A percentile compares a stretch with the other conserved stretches of the same genome.
Evolutionary conservation across 179 eudicot genomes (phyloP).

Genomic region (Patellifolia procumbens): DNA sequence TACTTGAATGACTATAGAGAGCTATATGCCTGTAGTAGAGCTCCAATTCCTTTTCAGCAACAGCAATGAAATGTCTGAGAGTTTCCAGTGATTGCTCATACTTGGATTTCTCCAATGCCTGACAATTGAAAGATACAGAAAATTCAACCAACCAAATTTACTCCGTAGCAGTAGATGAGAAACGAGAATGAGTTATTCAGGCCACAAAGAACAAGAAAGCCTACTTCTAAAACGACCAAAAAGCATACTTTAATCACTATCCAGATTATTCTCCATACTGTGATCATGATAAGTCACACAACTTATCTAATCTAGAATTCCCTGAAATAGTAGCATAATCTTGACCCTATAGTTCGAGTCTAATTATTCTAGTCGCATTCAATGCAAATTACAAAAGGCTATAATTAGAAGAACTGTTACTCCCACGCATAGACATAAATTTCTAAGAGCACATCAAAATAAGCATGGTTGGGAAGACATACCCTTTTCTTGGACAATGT

Average conservation of each 20-base stretch:
- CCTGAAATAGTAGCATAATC: background rate
- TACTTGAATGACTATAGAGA: slow-evolving; percentile 59
- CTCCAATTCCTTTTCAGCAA: slow-evolving; percentile 86
- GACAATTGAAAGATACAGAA: slow-evolving; percentile 21
- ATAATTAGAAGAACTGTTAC: background rate
- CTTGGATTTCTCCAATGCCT: slow-evolving; percentile 89
- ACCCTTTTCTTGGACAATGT: slow-evolving; percentile 93
- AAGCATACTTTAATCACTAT: background rate
- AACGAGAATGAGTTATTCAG: background rate
- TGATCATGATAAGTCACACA: background rate
- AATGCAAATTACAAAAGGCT: background rate
- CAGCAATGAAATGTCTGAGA: slow-evolving; percentile 73
- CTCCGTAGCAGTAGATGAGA: background rate
- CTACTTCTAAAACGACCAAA: background rate
- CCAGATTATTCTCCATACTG: background rate
- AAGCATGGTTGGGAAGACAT: slow-evolving; percentile 18
- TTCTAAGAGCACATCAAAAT: background rate
- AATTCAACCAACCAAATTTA: background rate
- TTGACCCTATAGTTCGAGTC: background rate
- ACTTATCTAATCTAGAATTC: background rate
- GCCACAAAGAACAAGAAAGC: slow-evolving; percentile 1
- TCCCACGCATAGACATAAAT: too few species aligned
- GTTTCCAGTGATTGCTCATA: slow-evolving; percentile 96
- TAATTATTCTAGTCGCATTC: background rate
- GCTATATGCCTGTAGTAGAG: slow-evolving; percentile 84